Conservation (phyloP, 2,329 filamentous ascomycete species). For the Leptographium radiaticola region DNA sequence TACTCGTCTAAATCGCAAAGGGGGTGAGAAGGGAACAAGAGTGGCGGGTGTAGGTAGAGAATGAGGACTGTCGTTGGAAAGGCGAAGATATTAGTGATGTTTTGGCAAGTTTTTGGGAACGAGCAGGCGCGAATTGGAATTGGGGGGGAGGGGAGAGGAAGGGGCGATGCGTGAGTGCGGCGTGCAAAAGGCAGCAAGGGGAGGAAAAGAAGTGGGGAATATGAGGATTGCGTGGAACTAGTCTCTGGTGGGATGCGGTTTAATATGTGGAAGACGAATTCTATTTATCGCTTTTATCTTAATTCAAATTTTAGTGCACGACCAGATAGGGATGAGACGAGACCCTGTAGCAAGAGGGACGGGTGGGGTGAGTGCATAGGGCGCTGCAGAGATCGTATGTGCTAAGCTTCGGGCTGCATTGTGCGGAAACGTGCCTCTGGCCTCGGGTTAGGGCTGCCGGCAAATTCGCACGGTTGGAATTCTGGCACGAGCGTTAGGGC, state of each 20-base stretch:
- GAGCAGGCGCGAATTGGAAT: constrained; percentile 2
- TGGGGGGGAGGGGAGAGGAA: neutral
- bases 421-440: neutral
- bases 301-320: neutral
- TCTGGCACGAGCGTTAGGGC: neutral
- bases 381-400: constrained; percentile 1
- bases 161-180: neutral
- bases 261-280: neutral
- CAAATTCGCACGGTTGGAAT: too few species aligned
- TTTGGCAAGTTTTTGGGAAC: neutral
- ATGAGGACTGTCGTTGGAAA: neutral
- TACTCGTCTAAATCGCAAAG: neutral
- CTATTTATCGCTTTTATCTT: constrained; percentile 1
- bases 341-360: neutral
- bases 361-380: neutral
- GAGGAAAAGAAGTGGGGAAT: neutral
- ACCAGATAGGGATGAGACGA: constrained; percentile 5
- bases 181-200: neutral
- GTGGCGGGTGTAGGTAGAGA: neutral
- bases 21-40: neutral
- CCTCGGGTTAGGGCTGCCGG: neutral
- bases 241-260: neutral
- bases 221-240: constrained; percentile 1
- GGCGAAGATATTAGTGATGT: neutral
- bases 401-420: neutral